Conservation (phyloP, 202 grass and related monocot species). For the Setaria italica region DNA sequence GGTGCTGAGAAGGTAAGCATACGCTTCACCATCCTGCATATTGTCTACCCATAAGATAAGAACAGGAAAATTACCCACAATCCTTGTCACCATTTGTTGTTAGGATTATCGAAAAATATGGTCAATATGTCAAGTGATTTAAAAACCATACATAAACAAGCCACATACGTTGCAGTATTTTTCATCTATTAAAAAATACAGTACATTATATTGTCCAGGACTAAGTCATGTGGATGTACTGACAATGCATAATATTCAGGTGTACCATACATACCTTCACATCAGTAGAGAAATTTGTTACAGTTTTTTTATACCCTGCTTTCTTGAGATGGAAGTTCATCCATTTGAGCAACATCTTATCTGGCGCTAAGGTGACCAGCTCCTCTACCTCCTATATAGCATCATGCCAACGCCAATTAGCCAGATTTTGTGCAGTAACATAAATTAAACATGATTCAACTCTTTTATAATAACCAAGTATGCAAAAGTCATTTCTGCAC, state of each 20-base stretch:
- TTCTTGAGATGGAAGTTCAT: slow-evolving; percentile 92
- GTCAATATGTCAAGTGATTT: slow-evolving; percentile 18
- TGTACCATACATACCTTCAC: slow-evolving; percentile 60
- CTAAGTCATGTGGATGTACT: neutral
- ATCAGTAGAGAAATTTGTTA: slow-evolving; percentile 83
- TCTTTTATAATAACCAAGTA: neutral
- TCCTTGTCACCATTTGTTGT: neutral
- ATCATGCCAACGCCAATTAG: slow-evolving; percentile 38
- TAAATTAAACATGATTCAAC: neutral
- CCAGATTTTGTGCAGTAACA: neutral
- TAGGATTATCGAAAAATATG: neutral
- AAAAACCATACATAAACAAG: neutral
- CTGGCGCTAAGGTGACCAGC: slow-evolving; percentile 71
- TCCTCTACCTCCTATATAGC: slow-evolving; percentile 66
- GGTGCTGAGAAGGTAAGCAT: slow-evolving; percentile 78
- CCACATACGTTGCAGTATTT: too few relatives aligned
- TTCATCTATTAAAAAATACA: neutral
- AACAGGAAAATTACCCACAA: slow-evolving; percentile 19
- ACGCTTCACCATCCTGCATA: slow-evolving; percentile 77
- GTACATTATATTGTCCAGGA: neutral
- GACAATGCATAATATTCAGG: slow-evolving; percentile 1
- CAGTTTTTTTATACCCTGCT: slow-evolving; percentile 75
- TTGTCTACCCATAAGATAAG: slow-evolving; percentile 31
- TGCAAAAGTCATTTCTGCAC: neutral
- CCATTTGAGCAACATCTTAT: slow-evolving; percentile 89